phyloP scores from a whole-genome alignment of 2,329 filamentous ascomycete species.

The Blastomyces parvus region DNA sequence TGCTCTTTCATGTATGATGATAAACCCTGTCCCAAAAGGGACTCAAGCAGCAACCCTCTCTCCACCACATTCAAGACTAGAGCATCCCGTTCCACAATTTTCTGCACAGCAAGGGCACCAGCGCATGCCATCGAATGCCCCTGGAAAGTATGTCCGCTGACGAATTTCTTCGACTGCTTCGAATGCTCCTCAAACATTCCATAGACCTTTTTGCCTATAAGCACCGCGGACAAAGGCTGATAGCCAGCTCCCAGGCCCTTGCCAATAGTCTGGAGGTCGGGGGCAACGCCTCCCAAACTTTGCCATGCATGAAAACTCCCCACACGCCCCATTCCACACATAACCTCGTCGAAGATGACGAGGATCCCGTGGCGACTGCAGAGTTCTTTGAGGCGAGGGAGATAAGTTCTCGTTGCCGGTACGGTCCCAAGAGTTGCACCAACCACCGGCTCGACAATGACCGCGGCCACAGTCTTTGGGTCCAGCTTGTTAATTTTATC shows the following conservation, averaged over 20 bases:
- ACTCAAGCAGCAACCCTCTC: slow-evolving; percentile 19
- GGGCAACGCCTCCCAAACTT: slow-evolving; percentile 41
- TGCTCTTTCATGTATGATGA: neutral
- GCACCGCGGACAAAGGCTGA: slow-evolving; percentile 44
- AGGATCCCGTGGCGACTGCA: slow-evolving; percentile 49
- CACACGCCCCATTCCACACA: slow-evolving; percentile 49
- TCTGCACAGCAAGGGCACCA: slow-evolving; percentile 43
- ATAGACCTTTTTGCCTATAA: slow-evolving; percentile 40
- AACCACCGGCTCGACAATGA: slow-evolving; percentile 3
- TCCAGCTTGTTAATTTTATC: neutral
- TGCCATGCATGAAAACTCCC: slow-evolving; percentile 50
- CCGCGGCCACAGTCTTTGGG: slow-evolving; percentile 2
- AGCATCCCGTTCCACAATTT: slow-evolving; percentile 42
- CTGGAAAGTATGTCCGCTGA: slow-evolving; percentile 51
- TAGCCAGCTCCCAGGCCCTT: slow-evolving; percentile 49
- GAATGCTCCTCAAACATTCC: slow-evolving; percentile 30
- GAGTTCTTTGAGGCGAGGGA: slow-evolving; percentile 44
- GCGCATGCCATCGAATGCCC: slow-evolving; percentile 45
- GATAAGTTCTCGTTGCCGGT: slow-evolving; percentile 45
- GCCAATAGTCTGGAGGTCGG: slow-evolving; percentile 49
- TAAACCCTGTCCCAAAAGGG: neutral
- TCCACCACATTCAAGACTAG: slow-evolving; percentile 37
- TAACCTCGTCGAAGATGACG: slow-evolving; percentile 40
- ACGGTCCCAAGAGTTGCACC: slow-evolving; percentile 40
- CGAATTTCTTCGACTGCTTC: slow-evolving; percentile 38